phyloP scores from a whole-genome alignment of 1,139 yeast genomes.

The Blastobotrys proliferans region DNA sequence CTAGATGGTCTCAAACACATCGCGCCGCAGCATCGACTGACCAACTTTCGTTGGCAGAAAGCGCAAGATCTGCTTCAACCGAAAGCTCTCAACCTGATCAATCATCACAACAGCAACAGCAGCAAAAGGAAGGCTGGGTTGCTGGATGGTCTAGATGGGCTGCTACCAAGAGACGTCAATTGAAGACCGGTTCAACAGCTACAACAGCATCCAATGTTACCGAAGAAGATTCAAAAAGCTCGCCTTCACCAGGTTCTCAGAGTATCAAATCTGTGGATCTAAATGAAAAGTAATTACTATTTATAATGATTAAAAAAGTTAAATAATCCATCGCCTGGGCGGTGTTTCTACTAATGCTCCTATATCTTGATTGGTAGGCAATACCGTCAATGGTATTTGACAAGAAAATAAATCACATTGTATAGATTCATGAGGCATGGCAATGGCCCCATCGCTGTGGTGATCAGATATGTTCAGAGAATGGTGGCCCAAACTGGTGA shows the following conservation, averaged over 20 bases:
- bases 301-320: neutral
- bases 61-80: slow-evolving; percentile 12
- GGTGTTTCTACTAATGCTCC: slow-evolving; percentile 28
- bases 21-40: slow-evolving; percentile 14
- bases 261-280: slow-evolving; percentile 13
- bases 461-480: too few species aligned
- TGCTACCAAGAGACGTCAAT: slow-evolving; percentile 21
- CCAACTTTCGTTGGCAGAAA: slow-evolving; percentile 15
- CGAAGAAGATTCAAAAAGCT: neutral
- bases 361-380: slow-evolving; percentile 33
- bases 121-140: slow-evolving; percentile 21
- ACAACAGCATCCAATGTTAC: slow-evolving; percentile 1
- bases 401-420: slow-evolving; percentile 32
- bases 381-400: slow-evolving; percentile 33
- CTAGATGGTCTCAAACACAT: neutral
- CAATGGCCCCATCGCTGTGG: slow-evolving; percentile 23
- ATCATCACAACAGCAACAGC: neutral
- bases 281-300: slow-evolving; percentile 3
- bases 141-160: slow-evolving; percentile 31
- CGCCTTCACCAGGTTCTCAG: neutral
- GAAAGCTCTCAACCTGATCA: neutral
- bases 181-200: slow-evolving; percentile 11
- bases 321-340: slow-evolving; percentile 21
- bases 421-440: slow-evolving; percentile 21
- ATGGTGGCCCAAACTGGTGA: slow-evolving; percentile 19